These are phyloP conservation scores for Globisporangium orthogonon DNA, from an alignment of 352 stramenopile genomes.

Conservation along the genomic window DNA sequence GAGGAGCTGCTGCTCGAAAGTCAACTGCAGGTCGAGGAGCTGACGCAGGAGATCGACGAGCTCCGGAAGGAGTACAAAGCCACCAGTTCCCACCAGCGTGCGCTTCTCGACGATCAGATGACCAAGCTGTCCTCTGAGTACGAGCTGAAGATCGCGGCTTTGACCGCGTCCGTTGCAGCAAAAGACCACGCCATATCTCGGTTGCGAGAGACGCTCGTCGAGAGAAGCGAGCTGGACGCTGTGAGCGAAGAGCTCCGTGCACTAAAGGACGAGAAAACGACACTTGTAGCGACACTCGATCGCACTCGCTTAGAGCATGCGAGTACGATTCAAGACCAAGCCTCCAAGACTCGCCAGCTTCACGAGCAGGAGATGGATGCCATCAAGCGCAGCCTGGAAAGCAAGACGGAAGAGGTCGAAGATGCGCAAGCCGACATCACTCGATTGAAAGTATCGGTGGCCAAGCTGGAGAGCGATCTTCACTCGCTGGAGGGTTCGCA, in stretches of 20 bases:
- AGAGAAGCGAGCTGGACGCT: conserved; percentile 39
- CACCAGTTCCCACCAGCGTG: conserved; percentile 28
- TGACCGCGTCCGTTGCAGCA: conserved; percentile 32
- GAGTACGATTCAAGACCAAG: conserved; percentile 21
- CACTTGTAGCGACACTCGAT: conserved; percentile 37
- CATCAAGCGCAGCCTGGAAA: conserved; percentile 34
- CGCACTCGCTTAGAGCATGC: conserved; percentile 32
- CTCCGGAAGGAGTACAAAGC: conserved; percentile 31
- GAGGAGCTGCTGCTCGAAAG: conserved; percentile 45
- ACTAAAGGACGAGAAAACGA: conserved; percentile 43
- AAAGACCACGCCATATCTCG: conserved; percentile 42
- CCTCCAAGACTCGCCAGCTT: conserved; percentile 22
- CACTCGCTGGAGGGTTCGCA: conserved; percentile 24
- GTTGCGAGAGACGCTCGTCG: conserved; percentile 34
- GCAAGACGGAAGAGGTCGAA: conserved; percentile 36
- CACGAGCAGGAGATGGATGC: conserved; percentile 32
- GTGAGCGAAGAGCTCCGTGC: conserved; percentile 33
- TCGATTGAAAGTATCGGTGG: conserved; percentile 26
- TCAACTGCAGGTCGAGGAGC: conserved; percentile 42
- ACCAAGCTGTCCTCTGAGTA: conserved; percentile 43
- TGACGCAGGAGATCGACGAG: conserved; percentile 45
- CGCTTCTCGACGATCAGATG: conserved; percentile 31
- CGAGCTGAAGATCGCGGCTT: conserved; percentile 30
- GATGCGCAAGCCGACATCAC: conserved; percentile 27
- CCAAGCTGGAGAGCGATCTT: conserved; percentile 31